A percentile compares a stretch with the other conserved stretches of the same genome.
These are phyloP conservation scores for Ogataea nakhonphanomensis DNA, from an alignment of 805 yeast genomes.

Conservation along the genomic window DNA sequence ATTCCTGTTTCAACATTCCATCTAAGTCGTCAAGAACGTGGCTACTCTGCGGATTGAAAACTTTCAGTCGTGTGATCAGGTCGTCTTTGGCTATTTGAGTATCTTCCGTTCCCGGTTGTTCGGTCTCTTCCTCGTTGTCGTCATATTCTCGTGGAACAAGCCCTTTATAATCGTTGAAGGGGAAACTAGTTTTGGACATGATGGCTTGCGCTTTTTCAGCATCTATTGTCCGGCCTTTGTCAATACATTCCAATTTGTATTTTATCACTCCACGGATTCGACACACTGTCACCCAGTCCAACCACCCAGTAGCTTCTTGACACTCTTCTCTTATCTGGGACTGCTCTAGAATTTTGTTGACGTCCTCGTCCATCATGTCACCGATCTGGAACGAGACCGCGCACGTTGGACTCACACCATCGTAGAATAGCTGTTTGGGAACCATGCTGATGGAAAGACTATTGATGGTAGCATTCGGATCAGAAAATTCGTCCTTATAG, in stretches of 20 bases:
- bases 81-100: conserved; percentile 24
- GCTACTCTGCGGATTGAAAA: conserved; percentile 35
- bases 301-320: conserved; percentile 80
- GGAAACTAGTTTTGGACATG: conserved; percentile 32
- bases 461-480: conserved; percentile 23
- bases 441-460: conserved; percentile 23
- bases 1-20: conserved; percentile 26
- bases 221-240: conserved; percentile 47
- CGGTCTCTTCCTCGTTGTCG: conserved; percentile 35
- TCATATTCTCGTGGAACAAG: conserved; percentile 24
- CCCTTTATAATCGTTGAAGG: conserved; percentile 29
- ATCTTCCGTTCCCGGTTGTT: conserved; percentile 1
- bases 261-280: conserved; percentile 67
- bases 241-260: conserved; percentile 64
- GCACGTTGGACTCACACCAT: conserved; percentile 66
- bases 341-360: conserved; percentile 41
- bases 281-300: conserved; percentile 54
- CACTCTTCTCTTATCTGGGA: conserved; percentile 40
- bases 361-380: conserved; percentile 66
- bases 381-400: conserved; percentile 76
- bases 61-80: conserved; percentile 36
- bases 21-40: conserved; percentile 25
- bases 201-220: conserved; percentile 42
- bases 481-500: conserved; percentile 19
- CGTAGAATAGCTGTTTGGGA: conserved; percentile 58